Conservation (phyloP, 192 early-diverging fungal genomes). For the Physocladia obscura region DNA sequence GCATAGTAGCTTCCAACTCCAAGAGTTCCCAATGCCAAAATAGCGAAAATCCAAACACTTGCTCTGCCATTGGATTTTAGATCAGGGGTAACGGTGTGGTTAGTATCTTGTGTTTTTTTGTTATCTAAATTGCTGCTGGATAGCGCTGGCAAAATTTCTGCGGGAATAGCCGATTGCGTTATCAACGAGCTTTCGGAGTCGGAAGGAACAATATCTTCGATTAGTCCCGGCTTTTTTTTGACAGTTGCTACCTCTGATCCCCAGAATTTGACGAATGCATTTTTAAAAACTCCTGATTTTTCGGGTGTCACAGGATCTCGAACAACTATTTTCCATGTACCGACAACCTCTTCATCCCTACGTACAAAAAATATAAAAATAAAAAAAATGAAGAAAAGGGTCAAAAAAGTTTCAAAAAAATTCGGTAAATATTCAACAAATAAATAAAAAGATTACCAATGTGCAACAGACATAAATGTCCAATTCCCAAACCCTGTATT, state of each 20-base stretch:
- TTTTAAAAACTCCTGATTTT: constrained; percentile 26
- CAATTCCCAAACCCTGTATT: constrained; percentile 74
- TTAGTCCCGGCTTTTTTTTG: constrained; percentile 4
- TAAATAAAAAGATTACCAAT: constrained; percentile 68
- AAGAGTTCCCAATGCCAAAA: background rate
- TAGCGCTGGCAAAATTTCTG: no score
- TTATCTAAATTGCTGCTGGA: no score
- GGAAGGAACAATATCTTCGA: background rate
- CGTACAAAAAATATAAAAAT: background rate
- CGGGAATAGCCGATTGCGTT: background rate
- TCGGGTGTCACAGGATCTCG: constrained; percentile 30
- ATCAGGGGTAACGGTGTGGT: background rate
- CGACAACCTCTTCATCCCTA: constrained; percentile 87
- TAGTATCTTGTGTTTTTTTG: no score
- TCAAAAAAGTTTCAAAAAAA: background rate
- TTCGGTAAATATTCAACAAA: background rate
- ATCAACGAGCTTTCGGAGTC: background rate
- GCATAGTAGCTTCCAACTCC: background rate
- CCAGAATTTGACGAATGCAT: constrained; percentile 40
- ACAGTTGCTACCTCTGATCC: constrained; percentile 14
- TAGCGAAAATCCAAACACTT: background rate
- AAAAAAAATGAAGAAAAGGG: background rate
- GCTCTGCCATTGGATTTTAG: background rate
- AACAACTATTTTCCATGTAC: constrained; percentile 68
- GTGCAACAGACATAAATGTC: constrained; percentile 95